Conservation (phyloP, 23 red algal species). For the Gracilariopsis chorda region DNA sequence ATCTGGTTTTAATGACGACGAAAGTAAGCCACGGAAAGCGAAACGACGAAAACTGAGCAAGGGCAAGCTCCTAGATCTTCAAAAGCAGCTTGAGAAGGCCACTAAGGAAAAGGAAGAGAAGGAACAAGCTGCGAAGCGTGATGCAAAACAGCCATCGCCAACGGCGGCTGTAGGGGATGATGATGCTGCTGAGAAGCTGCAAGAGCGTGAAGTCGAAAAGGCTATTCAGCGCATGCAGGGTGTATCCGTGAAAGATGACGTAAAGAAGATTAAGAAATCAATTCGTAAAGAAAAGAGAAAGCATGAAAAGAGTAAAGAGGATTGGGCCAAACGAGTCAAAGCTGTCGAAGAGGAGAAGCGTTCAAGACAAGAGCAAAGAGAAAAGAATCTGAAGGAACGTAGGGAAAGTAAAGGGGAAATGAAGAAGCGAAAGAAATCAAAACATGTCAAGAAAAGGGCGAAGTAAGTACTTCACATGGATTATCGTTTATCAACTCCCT, state of each 20-base stretch:
- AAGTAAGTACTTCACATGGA: too few species aligned
- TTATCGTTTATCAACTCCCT: too few species aligned
- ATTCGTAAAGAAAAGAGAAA: slow-evolving; percentile 44
- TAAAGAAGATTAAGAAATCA: slow-evolving; percentile 48
- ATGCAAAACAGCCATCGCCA: background rate
- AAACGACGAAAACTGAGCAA: slow-evolving; percentile 36
- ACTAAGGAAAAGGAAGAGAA: slow-evolving; percentile 38
- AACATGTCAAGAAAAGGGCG: background rate
- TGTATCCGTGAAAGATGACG: slow-evolving; percentile 53
- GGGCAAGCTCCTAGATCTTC: slow-evolving; percentile 21
- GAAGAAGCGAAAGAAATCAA: background rate
- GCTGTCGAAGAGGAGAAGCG: slow-evolving; percentile 46
- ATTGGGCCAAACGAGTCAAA: slow-evolving; percentile 50
- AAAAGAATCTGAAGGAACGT: slow-evolving; percentile 50
- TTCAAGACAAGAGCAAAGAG: slow-evolving; percentile 31
- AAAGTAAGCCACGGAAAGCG: background rate
- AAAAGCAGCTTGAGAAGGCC: slow-evolving; percentile 27
- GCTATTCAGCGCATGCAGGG: slow-evolving; percentile 19
- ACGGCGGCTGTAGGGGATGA: background rate
- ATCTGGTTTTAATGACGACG: slow-evolving; percentile 27
- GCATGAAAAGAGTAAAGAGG: slow-evolving; percentile 58
- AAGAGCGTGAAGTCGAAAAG: slow-evolving; percentile 53
- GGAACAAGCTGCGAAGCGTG: background rate
- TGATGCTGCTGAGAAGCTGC: background rate
- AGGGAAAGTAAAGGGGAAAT: slow-evolving; percentile 6